These are phyloP conservation scores for Pseudoperonospora humuli DNA, from an alignment of 352 stramenopile genomes.

Conservation along the genomic window DNA sequence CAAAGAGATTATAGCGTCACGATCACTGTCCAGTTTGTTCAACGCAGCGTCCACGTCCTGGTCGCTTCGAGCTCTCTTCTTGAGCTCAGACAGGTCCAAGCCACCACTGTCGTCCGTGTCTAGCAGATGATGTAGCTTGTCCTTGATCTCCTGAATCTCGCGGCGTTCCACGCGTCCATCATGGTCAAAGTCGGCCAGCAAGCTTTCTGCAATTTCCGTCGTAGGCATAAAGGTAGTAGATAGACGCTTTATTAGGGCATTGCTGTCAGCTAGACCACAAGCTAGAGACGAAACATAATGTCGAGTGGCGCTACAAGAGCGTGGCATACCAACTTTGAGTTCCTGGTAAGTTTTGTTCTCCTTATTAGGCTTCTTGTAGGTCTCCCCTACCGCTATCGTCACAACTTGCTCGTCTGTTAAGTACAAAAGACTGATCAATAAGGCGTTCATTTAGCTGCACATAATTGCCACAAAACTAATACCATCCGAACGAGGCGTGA, in stretches of 20 bases:
- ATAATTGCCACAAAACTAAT: constrained; percentile 5
- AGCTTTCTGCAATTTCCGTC: constrained; percentile 42
- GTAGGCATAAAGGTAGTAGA: constrained; percentile 30
- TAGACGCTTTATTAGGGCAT: too few relatives aligned
- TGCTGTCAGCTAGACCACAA: too few relatives aligned
- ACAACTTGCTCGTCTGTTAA: constrained; percentile 9
- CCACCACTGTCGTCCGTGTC: constrained; percentile 71
- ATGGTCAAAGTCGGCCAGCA: constrained; percentile 74
- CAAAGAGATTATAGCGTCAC: constrained; percentile 75
- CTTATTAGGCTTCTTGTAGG: constrained; percentile 16
- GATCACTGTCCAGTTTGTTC: constrained; percentile 67
- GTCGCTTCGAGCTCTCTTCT: constrained; percentile 38
- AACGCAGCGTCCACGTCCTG: constrained; percentile 64
- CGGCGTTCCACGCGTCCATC: constrained; percentile 61
- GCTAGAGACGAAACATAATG: neutral
- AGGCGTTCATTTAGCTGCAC: neutral
- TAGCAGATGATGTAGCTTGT: constrained; percentile 74
- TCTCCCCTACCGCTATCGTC: constrained; percentile 11
- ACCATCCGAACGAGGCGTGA: constrained; percentile 15
- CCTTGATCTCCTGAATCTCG: constrained; percentile 76
- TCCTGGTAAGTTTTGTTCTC: constrained; percentile 22
- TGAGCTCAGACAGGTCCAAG: constrained; percentile 68
- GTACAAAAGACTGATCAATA: constrained; percentile 4
- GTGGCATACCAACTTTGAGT: constrained; percentile 30
- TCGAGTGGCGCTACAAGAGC: neutral